These are phyloP conservation scores for Chlorella sp. DNA, from an alignment of 139 green algal genomes.

Conservation along the genomic window DNA sequence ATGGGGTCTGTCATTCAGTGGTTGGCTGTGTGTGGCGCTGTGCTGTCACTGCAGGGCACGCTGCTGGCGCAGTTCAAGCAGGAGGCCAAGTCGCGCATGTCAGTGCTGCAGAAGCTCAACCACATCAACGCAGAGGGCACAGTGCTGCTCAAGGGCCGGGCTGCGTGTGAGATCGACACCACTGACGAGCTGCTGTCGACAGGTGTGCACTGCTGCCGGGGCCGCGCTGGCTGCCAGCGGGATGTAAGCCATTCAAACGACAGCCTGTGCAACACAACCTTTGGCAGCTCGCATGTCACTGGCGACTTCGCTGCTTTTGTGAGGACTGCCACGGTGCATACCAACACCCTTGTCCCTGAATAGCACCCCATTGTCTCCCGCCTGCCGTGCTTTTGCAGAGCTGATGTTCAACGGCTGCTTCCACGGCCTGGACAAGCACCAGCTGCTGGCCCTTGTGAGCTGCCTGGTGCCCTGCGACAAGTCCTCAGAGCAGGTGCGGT, in stretches of 20 bases:
- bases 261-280: background rate
- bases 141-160: constrained; percentile 52
- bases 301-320: background rate
- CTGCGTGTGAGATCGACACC: constrained; percentile 78
- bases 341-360: background rate
- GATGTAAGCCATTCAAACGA: background rate
- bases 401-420: constrained; percentile 67
- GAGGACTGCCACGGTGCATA: background rate
- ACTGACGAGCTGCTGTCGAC: constrained; percentile 73
- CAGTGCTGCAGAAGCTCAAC: constrained; percentile 78
- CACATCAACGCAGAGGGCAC: constrained; percentile 69
- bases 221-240: background rate
- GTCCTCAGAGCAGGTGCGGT: constrained; percentile 44
- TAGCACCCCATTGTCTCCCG: background rate
- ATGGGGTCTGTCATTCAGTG: too few relatives aligned
- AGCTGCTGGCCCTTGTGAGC: constrained; percentile 54
- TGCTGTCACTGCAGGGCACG: too few relatives aligned
- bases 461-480: constrained; percentile 69
- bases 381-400: background rate
- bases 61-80: too few relatives aligned
- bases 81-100: constrained; percentile 48
- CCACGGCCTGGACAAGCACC: constrained; percentile 13
- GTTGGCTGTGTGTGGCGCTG: constrained; percentile 44
- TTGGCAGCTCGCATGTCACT: background rate
- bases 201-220: constrained; percentile 22